Percentiles rank a stretch among this genome's conserved stretches.
Conservation (phyloP, 2,329 filamentous ascomycete species). For the Davidsoniella australis region DNA sequence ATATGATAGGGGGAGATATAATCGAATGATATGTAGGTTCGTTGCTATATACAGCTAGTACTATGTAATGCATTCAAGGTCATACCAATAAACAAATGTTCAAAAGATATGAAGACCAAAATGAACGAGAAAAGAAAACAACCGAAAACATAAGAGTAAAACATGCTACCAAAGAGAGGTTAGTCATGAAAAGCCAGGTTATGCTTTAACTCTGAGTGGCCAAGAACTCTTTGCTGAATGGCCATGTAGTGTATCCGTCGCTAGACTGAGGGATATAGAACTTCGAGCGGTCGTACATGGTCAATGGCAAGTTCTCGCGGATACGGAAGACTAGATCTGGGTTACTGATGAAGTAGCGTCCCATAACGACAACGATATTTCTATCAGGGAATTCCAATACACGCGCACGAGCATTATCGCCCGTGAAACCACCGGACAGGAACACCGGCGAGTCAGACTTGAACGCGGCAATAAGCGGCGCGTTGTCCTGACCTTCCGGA, state of each 20-base stretch:
- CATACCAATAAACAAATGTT: too few relatives aligned
- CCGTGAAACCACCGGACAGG: constrained; percentile 19
- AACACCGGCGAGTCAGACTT: constrained; percentile 17
- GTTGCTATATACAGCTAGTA: too few relatives aligned
- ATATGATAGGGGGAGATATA: too few relatives aligned
- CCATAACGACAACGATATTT: constrained; percentile 19
- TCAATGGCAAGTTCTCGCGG: constrained; percentile 16
- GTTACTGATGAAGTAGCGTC: constrained; percentile 21
- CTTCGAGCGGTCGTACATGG: constrained; percentile 17
- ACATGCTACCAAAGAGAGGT: not conserved
- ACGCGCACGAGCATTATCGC: constrained; percentile 15
- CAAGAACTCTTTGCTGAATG: constrained; percentile 5
- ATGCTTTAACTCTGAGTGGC: not conserved
- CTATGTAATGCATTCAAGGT: too few relatives aligned
- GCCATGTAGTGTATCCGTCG: constrained; percentile 6
- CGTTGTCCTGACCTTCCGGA: constrained; percentile 16
- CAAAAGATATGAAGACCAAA: too few relatives aligned
- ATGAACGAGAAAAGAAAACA: not conserved
- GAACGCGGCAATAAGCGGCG: not conserved
- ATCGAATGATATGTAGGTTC: too few relatives aligned
- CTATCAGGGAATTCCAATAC: constrained; percentile 16
- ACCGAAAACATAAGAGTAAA: not conserved
- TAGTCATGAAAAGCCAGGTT: not conserved
- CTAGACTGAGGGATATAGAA: constrained; percentile 18
- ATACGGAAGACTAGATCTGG: constrained; percentile 20